phyloP scores from a whole-genome alignment of 2,329 filamentous ascomycete species.

The Aspergillus quadricinctus region DNA sequence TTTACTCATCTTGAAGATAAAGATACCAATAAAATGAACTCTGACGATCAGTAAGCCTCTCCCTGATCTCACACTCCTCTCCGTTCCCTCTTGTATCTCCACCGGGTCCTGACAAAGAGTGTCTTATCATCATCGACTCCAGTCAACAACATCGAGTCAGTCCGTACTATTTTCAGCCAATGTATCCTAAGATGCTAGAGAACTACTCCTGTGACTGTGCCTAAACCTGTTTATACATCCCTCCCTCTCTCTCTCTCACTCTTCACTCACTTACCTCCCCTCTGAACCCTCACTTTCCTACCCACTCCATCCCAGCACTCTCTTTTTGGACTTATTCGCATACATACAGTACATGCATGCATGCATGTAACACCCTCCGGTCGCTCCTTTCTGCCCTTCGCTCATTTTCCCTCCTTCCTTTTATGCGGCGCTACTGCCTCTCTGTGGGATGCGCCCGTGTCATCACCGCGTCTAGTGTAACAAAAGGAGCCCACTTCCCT shows the following conservation, averaged over 20 bases:
- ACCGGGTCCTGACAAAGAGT: constrained; percentile 14
- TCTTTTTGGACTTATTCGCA: constrained; percentile 5
- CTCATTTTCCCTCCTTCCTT: constrained; percentile 15
- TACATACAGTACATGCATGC: constrained; percentile 13
- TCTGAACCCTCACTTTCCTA: constrained; percentile 4
- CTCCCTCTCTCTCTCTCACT: constrained; percentile 1
- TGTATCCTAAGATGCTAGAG: constrained; percentile 17
- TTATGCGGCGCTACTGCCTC: constrained; percentile 26
- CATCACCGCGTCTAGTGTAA: constrained; percentile 35
- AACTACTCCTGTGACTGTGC: constrained; percentile 19
- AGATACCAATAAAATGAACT: constrained; percentile 13
- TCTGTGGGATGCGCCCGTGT: constrained; percentile 34
- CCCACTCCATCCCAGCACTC: constrained; percentile 3
- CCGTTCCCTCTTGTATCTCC: constrained; percentile 6
- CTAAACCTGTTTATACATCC: constrained; percentile 21
- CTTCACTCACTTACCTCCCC: constrained; percentile 2
- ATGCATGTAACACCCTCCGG: constrained; percentile 17
- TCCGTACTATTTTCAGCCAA: constrained; percentile 19
- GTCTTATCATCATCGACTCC: constrained; percentile 16
- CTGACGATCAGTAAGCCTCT: constrained; percentile 19
- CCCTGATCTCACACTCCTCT: constrained; percentile 7
- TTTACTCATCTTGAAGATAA: not conserved
- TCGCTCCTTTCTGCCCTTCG: constrained; percentile 11
- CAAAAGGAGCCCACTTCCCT: constrained; percentile 23
- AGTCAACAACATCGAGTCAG: constrained; percentile 11